Conservation (phyloP, 345 rosid species). For the Salix brachista region DNA sequence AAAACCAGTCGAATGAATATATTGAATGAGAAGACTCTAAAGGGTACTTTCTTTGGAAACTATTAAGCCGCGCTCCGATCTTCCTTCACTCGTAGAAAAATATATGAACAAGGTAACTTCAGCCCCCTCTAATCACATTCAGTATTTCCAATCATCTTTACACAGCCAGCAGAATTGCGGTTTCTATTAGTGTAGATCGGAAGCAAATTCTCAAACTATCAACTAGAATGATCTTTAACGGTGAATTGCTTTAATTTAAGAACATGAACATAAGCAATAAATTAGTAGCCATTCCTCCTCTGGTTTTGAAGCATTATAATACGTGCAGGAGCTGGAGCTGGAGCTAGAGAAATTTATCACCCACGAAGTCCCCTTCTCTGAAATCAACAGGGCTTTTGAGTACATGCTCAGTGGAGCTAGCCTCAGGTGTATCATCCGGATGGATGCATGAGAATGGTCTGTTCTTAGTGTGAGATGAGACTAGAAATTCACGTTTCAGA, state of each 20-base stretch:
- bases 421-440: constrained; percentile 40
- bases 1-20: constrained; percentile 57
- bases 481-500: background rate
- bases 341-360: constrained; percentile 50
- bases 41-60: constrained; percentile 67
- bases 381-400: constrained; percentile 54
- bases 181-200: background rate
- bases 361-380: constrained; percentile 41
- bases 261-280: background rate
- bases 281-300: background rate
- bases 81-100: constrained; percentile 57
- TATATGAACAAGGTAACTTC: constrained; percentile 54
- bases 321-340: constrained; percentile 42
- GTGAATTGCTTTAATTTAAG: background rate
- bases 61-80: constrained; percentile 60
- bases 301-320: background rate
- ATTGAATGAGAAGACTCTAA: constrained; percentile 61
- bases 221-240: background rate
- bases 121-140: background rate
- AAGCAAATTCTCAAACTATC: background rate
- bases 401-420: constrained; percentile 46
- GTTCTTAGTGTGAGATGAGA: background rate
- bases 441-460: constrained; percentile 18
- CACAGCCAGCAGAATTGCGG: background rate
- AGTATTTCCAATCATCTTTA: no score